phyloP scores from a whole-genome alignment of 179 eudicot species.

The Beta macrorhiza region DNA sequence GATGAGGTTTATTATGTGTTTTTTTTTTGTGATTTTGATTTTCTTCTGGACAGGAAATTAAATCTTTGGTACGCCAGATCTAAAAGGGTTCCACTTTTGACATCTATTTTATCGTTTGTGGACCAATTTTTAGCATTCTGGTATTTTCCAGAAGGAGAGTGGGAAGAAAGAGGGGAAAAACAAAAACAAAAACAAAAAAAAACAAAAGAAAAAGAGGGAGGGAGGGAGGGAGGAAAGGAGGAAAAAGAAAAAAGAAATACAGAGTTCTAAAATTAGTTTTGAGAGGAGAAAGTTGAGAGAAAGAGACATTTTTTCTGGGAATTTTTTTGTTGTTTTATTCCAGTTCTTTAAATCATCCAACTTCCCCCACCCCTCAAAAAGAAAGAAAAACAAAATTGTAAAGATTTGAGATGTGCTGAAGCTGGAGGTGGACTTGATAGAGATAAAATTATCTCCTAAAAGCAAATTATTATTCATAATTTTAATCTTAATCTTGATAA shows the following conservation, averaged over 20 bases:
- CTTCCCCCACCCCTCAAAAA: background rate
- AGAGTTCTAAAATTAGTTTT: background rate
- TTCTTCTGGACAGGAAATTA: constrained; percentile 51
- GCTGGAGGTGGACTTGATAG: background rate
- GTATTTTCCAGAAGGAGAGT: background rate
- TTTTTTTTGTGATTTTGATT: constrained; percentile 29
- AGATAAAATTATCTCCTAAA: background rate
- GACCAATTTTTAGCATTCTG: constrained; percentile 9
- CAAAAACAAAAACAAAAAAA: no score
- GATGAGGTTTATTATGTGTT: constrained; percentile 44
- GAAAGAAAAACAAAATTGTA: background rate
- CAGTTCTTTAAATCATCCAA: background rate
- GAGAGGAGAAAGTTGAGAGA: background rate
- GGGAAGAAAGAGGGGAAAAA: background rate
- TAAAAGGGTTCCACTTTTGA: constrained; percentile 39
- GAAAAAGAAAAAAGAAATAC: no score
- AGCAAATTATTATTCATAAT: background rate
- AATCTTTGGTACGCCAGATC: constrained; percentile 59
- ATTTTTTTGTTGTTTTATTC: background rate
- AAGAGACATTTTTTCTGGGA: background rate
- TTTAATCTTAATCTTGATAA: background rate
- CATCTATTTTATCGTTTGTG: constrained; percentile 22
- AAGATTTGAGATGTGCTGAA: background rate
- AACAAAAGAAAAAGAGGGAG: background rate
- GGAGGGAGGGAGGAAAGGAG: background rate